phyloP scores from a whole-genome alignment of 2,329 filamentous ascomycete species.

The Trichoderma cornu-damae region DNA sequence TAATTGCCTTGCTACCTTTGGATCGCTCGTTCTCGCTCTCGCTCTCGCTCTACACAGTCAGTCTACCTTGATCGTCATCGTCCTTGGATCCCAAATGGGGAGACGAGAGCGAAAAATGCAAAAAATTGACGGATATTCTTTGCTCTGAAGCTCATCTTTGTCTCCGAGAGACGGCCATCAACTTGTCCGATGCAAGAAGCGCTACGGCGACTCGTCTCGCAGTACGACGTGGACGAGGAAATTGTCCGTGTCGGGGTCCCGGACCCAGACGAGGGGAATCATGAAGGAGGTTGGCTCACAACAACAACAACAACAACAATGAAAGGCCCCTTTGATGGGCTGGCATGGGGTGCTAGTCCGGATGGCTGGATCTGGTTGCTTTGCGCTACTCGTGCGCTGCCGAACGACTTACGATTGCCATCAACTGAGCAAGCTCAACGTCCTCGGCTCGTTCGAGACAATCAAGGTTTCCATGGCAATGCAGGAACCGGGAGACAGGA shows the following conservation, averaged over 20 bases:
- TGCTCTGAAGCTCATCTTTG: constrained; percentile 42
- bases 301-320: too few relatives aligned
- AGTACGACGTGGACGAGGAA: constrained; percentile 65
- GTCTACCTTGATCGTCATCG: not conserved
- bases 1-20: not conserved
- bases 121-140: not conserved
- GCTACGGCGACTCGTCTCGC: constrained; percentile 61
- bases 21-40: not conserved
- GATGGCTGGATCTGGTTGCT: not conserved
- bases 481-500: constrained; percentile 27
- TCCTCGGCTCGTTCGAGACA: constrained; percentile 65
- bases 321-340: not conserved
- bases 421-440: constrained; percentile 47
- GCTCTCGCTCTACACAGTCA: not conserved
- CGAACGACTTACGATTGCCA: constrained; percentile 62
- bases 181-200: constrained; percentile 61
- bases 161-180: constrained; percentile 57
- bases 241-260: constrained; percentile 57
- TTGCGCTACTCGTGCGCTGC: constrained; percentile 30
- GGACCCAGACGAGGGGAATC: constrained; percentile 54
- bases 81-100: not conserved
- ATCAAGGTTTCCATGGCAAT: constrained; percentile 19
- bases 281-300: constrained; percentile 52
- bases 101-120: not conserved
- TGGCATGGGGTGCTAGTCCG: not conserved